phyloP scores from a whole-genome alignment of 2,329 filamentous ascomycete genomes.

The Davidsoniella eucalypti region DNA sequence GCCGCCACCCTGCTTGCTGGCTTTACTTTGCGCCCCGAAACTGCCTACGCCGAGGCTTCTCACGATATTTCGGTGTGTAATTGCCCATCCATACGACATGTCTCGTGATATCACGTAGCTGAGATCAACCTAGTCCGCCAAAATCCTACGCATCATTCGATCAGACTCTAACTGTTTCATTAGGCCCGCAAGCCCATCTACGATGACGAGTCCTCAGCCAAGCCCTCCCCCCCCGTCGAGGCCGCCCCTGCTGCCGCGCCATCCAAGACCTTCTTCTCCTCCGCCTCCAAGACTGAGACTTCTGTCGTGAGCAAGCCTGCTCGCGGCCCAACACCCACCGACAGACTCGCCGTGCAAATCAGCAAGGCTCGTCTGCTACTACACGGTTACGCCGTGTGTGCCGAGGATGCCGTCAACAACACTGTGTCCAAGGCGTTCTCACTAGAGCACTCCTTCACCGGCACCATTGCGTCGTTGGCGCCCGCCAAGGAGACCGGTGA shows the following conservation, averaged over 20 bases:
- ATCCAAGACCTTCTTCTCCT: constrained; percentile 16
- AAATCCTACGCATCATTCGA: background rate
- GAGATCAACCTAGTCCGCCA: background rate
- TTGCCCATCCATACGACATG: background rate
- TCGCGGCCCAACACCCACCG: constrained; percentile 60
- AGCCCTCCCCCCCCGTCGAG: constrained; percentile 16
- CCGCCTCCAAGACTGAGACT: constrained; percentile 18
- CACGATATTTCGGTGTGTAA: constrained; percentile 13
- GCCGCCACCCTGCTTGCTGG: constrained; percentile 33
- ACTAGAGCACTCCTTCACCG: constrained; percentile 79
- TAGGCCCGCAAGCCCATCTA: constrained; percentile 55
- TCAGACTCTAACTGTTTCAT: background rate
- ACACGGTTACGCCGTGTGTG: constrained; percentile 54
- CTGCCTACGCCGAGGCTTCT: constrained; percentile 35
- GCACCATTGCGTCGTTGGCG: constrained; percentile 74
- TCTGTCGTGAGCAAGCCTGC: constrained; percentile 19
- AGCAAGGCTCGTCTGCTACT: constrained; percentile 64
- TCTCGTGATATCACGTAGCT: background rate
- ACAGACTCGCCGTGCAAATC: constrained; percentile 72
- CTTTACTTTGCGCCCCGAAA: constrained; percentile 30
- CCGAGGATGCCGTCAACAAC: constrained; percentile 71
- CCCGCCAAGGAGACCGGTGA: constrained; percentile 75
- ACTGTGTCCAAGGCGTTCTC: constrained; percentile 65
- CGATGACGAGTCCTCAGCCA: constrained; percentile 34
- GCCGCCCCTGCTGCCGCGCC: constrained; percentile 20